A percentile compares a stretch with the other conserved stretches of the same genome.
Conservation (phyloP, 2,329 filamentous ascomycete genomes). For the Leptographium lundbergii region DNA sequence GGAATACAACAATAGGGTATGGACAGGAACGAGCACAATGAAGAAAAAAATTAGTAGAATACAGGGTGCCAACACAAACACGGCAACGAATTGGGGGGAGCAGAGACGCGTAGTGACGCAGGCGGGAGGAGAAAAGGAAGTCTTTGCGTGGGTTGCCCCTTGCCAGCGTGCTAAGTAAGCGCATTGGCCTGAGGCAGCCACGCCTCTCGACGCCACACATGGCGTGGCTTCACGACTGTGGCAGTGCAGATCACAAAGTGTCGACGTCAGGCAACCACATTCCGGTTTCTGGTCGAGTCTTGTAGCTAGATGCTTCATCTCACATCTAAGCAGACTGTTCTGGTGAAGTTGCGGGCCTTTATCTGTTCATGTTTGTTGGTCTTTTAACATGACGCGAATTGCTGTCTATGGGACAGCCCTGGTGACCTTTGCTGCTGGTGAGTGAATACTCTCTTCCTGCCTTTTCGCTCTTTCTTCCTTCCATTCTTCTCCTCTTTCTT, state of each 20-base stretch:
- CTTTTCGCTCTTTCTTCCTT: neutral
- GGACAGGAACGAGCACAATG: neutral
- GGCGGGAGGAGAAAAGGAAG: neutral
- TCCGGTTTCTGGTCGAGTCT: neutral
- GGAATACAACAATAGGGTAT: neutral
- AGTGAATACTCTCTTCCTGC: conserved; percentile 18
- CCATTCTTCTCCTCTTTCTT: neutral
- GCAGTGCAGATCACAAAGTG: neutral
- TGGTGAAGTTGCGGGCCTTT: too few species aligned
- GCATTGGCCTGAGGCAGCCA: neutral
- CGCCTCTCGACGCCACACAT: neutral
- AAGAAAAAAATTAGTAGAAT: neutral
- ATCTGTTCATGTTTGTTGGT: neutral
- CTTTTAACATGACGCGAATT: conserved; percentile 27
- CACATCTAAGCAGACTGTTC: too few species aligned
- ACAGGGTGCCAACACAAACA: neutral
- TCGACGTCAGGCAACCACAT: neutral
- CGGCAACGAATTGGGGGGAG: neutral
- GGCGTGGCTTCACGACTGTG: neutral
- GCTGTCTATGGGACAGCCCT: conserved; percentile 29
- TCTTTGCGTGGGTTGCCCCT: neutral
- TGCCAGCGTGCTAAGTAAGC: neutral
- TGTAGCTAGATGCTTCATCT: too few species aligned
- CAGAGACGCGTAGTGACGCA: neutral
- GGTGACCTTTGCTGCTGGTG: conserved; percentile 30